phyloP scores from a whole-genome alignment of 2,329 filamentous ascomycete genomes.

The Pseudocercospora eumusae region DNA sequence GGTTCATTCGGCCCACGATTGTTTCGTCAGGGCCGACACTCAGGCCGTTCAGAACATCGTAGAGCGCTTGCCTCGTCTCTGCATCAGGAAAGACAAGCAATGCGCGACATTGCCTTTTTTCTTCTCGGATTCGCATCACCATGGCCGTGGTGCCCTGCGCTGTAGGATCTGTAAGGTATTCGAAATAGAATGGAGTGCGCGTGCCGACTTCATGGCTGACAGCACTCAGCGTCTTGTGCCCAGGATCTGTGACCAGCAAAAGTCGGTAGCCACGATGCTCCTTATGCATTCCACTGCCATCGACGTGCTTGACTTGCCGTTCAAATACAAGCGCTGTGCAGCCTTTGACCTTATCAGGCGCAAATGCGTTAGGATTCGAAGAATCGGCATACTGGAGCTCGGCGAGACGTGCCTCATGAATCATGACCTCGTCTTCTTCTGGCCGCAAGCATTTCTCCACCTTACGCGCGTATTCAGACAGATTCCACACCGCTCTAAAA shows the following conservation, averaged over 20 bases:
- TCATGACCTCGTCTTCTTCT: slow-evolving; percentile 66
- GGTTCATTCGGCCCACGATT: slow-evolving; percentile 67
- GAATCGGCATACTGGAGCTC: slow-evolving; percentile 81
- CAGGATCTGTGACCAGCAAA: slow-evolving; percentile 73
- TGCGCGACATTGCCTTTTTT: slow-evolving; percentile 67
- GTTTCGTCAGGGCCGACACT: slow-evolving; percentile 67
- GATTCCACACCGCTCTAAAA: slow-evolving; percentile 75
- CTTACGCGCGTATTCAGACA: slow-evolving; percentile 80
- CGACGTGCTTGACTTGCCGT: slow-evolving; percentile 64
- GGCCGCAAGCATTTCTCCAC: slow-evolving; percentile 71
- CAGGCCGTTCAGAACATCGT: slow-evolving; percentile 72
- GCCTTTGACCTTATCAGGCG: slow-evolving; percentile 68
- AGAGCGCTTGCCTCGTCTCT: slow-evolving; percentile 69
- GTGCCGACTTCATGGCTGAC: slow-evolving; percentile 70
- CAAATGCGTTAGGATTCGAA: slow-evolving; percentile 70
- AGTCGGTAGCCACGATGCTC: slow-evolving; percentile 80
- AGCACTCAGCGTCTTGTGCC: slow-evolving; percentile 74
- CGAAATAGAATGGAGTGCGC: slow-evolving; percentile 71
- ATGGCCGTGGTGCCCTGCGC: slow-evolving; percentile 70
- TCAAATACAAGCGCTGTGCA: slow-evolving; percentile 79
- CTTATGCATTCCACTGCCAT: slow-evolving; percentile 70
- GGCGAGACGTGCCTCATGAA: slow-evolving; percentile 69
- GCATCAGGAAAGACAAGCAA: slow-evolving; percentile 74
- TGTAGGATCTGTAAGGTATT: slow-evolving; percentile 59
- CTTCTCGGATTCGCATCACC: slow-evolving; percentile 69